Conservation (phyloP, 768 basidiomycete genomes). For the Collybia sp. region DNA sequence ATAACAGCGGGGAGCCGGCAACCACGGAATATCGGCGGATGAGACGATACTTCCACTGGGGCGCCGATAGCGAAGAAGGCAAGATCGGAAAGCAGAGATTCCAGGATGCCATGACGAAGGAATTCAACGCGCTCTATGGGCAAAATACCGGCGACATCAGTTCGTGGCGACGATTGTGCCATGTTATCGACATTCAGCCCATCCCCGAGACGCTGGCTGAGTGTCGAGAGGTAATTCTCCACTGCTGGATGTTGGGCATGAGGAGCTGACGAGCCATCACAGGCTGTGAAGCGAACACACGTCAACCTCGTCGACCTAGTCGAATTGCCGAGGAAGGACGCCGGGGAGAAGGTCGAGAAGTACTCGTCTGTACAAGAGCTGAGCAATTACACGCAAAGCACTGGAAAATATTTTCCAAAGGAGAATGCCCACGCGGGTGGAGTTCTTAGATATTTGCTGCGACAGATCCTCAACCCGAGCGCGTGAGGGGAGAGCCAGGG, state of each 20-base stretch:
- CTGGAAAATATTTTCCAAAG: constrained; percentile 7
- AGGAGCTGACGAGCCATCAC: no score
- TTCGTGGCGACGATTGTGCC: neutral
- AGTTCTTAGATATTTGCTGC: constrained; percentile 10
- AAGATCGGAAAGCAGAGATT: neutral
- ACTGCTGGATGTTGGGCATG: no score
- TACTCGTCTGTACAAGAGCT: constrained; percentile 8
- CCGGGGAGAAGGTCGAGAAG: neutral
- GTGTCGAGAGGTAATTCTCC: constrained; percentile 4
- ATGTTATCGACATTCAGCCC: neutral
- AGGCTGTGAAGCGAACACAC: constrained; percentile 1
- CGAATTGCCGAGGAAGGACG: constrained; percentile 1
- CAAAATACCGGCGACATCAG: neutral
- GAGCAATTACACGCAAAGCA: constrained; percentile 5
- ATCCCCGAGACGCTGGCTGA: constrained; percentile 2
- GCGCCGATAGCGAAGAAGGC: constrained; percentile 3
- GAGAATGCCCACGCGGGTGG: constrained; percentile 7
- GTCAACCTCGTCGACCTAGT: constrained; percentile 13
- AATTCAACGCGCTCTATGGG: constrained; percentile 1
- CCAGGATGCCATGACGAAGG: neutral
- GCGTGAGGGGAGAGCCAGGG: neutral
- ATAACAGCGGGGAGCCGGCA: constrained; percentile 4
- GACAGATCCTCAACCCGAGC: constrained; percentile 6
- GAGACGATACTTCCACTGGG: constrained; percentile 10
- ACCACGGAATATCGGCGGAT: constrained; percentile 12